Evolutionary conservation across 2,329 filamentous ascomycete genomes (phyloP).

Genomic region (Diplodia seriata): DNA sequence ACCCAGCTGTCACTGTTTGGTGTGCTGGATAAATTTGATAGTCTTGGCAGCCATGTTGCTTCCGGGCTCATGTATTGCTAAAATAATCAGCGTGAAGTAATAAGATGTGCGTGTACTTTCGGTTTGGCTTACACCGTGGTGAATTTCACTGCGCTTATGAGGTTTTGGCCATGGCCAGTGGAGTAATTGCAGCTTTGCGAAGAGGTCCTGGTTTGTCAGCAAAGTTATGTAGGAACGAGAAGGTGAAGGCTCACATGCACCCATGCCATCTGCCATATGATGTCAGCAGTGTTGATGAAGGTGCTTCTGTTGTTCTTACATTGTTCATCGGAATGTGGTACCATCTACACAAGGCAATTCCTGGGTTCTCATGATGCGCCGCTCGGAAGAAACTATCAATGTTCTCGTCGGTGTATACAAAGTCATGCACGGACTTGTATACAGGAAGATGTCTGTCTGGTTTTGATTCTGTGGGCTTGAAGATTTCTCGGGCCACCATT

Average conservation of each 20-base stretch:
- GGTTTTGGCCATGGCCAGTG: slow-evolving; percentile 13
- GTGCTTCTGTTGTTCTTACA: not conserved
- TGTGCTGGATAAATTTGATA: not conserved
- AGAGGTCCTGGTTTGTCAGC: slow-evolving; percentile 8
- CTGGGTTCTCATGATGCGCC: not conserved
- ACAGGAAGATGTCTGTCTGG: slow-evolving; percentile 13
- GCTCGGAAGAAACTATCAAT: not conserved
- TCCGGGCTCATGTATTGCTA: slow-evolving; percentile 22
- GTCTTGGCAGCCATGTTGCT: not conserved
- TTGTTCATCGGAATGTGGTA: slow-evolving; percentile 22
- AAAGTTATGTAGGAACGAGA: too few relatives aligned
- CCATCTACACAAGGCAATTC: not conserved
- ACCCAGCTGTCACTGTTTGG: not conserved
- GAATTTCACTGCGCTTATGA: slow-evolving; percentile 6
- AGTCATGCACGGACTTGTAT: slow-evolving; percentile 12
- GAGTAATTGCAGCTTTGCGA: not conserved
- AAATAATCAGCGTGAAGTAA: too few relatives aligned
- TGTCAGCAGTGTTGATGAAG: not conserved
- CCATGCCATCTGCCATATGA: slow-evolving; percentile 4
- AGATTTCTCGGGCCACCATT: slow-evolving; percentile 6
- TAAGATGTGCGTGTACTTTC: too few relatives aligned
- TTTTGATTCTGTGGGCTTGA: not conserved
- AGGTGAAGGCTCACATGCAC: not conserved
- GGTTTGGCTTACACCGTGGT: not conserved
- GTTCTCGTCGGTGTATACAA: slow-evolving; percentile 5